A percentile compares a stretch with the other conserved stretches of the same genome.
Conservation (phyloP, 2,329 filamentous ascomycete species). For the Cladophialophora chaetospira region DNA sequence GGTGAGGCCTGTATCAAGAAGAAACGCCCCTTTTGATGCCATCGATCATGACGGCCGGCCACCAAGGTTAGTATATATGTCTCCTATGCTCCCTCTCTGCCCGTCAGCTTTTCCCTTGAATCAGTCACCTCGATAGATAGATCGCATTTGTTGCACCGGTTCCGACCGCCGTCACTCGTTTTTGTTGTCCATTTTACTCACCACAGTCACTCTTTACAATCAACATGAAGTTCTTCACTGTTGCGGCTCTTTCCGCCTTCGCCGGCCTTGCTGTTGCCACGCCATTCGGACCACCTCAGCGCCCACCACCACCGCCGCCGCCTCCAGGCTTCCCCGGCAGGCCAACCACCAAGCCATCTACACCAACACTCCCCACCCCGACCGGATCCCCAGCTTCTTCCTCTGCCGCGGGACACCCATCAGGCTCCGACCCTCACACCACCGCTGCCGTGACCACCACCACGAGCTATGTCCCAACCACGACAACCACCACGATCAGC, state of each 20-base stretch:
- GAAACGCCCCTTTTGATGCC: neutral
- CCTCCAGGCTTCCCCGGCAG: neutral
- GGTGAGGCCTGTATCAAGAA: neutral
- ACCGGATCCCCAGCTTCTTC: neutral
- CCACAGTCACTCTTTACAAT: constrained; percentile 7
- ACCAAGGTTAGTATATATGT: neutral
- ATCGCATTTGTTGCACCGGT: neutral
- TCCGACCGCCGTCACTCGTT: constrained; percentile 2
- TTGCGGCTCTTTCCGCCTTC: constrained; percentile 1
- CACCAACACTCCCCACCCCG: neutral
- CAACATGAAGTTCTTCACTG: constrained; percentile 13
- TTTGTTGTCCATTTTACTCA: neutral
- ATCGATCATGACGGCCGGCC: neutral
- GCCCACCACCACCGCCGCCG: neutral
- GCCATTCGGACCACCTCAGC: neutral
- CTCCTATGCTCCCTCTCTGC: neutral
- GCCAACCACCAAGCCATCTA: neutral
- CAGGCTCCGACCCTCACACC: neutral
- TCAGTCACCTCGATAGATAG: constrained; percentile 1
- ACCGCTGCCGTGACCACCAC: neutral
- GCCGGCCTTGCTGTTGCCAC: constrained; percentile 3
- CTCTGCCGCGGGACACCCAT: too few relatives aligned
- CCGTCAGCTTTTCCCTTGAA: neutral
- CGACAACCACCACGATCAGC: neutral
- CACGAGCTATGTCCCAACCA: neutral